Base-by-base conservation (phyloP, 1,284 basidiomycete genomes). In the Marasmius sp. region DNA sequence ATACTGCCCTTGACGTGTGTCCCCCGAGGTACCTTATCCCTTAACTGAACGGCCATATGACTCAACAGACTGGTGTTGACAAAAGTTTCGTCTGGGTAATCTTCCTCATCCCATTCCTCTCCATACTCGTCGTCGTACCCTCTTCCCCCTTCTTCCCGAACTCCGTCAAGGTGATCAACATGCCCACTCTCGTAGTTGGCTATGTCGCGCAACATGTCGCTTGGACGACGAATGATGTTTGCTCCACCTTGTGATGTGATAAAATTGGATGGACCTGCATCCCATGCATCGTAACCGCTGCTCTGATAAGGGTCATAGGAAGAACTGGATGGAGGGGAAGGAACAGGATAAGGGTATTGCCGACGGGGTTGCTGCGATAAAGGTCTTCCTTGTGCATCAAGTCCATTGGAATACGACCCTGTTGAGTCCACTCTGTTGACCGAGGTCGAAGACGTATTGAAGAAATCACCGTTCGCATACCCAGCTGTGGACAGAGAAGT, bases 1-100 rank as follows among this genome's bases (percentile, higher is more conserved):
- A 96, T 91, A 61, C 92, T 91, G 11, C 92, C 93, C 75, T 97
- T 97, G 64, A 95, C 91, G 70, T 98, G 95, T 2, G 87, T 88
- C 14, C 89, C 89, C 52, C 92, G 83, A 2, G 91, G 91, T 0
- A 98, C 91, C 67, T 91, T 89, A 74, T 97, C 95, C 49, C 89
- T 83, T 58, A 98, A 76, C 68, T 94, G 89, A 8, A 96, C 88
- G 6, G 95, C 95, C 38, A 97, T 82, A 72, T 98, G 91, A 38
- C 92, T 94, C 48, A 98, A 81, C 37, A 97, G 77, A 2, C 92
- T 86, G 48, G 94, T 90, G 72, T 97, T 94, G 71, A 97, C 89
- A 73, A 92, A 96, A 8, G 27, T 27, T 27, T 27, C 27, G 5
- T 27, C 27, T 27, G 27, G 27, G 27, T 89, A 88, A 60, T 92